Base-by-base conservation (phyloP, 148 eudicot genomes). In the Rhododendron williamsianum region DNA sequence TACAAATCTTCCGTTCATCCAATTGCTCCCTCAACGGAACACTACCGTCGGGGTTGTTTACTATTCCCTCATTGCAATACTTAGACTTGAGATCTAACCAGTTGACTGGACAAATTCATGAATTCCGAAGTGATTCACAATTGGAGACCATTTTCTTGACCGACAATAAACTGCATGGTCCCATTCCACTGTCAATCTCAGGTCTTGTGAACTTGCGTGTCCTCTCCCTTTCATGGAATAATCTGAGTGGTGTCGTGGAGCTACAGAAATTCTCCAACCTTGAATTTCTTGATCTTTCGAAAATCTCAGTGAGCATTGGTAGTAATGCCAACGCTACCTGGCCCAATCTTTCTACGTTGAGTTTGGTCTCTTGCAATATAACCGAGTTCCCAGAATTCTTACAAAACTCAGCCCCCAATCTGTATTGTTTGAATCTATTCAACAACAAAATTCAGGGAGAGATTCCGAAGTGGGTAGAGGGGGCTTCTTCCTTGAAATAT, bases 221-320 rank as follows among this genome's bases (percentile, higher is more conserved):
- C 49, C 84, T 82, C 41, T 2, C 3, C 46, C 46, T 82, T 41
- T n/a, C 56, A 9, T 82, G 77, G 0, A 82, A 82, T 43, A 67
- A 38, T 38, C 41, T 38, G 5, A 38, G 41, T 38, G 41, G 41
- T 4, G 5, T 38, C 41, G 3, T 38, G 21, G 84, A 41, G 7
- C 76, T 30, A 43, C 23, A 43, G 7, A 38, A 35, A 41, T 67
- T 82, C 77, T 82, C 84, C 19, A 82, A 67, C 19, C 77, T 83
- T 69, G 0, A 16, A 7, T 0, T 0, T 8, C 38, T 83, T 12
- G 65, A 72, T 41, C 85, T 83, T 46, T 83, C 85, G 18, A 30
- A 69, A 69, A 8, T 71, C 76, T 25, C 4, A 0, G 76, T 71
- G 10, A 71, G 4, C 12, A 25, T 33, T 25, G 76, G 76, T 13